Base-by-base conservation (phyloP, 805 yeast species). In the Cyberlindnera japonica region DNA sequence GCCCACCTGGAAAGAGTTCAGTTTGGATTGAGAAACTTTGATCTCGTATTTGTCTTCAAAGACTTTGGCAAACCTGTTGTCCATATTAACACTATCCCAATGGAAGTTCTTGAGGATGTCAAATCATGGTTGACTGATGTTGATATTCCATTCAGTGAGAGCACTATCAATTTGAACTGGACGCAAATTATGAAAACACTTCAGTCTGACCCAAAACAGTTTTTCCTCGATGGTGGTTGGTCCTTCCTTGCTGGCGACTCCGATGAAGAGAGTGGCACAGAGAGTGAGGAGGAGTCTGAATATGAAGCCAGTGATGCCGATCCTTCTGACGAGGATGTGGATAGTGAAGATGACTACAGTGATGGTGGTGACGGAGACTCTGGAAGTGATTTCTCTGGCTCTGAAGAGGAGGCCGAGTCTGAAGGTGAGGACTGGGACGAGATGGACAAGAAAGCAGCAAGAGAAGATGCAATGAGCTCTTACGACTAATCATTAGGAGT, bases 101-200 rank as follows among this genome's bases (percentile, higher is more conserved):
- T 89, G 77, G 95, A 85, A 55, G 74, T 84, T 39, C 68, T 93
- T 41, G 99, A 93, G 59, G 91, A 85, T 59, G 85, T 93, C 47
- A 93, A 91, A 63, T 88, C 87, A 37, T 93, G 99, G 99, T 71
- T 93, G 44, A 87, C 95, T n/a, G 95, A 93, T 61, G 95, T 93
- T 58, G 99, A 93, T 62, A 84, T 93, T 48, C 96, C 99, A 27
- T 81, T 75, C 68, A 84, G 90, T 58, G 96, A 89, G 56, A 96
- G 97, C 39, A 90, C 95, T 33, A 83, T 93, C 67, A 91, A 91
- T 68, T 79, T 93, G 76, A 89, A 88, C 67, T 93, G 99, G 99
- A 71, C 80, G 12, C 82, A 89, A 18, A 90, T 93, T 59, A 91
- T 93, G 96, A 91, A 89, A 66, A 88, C 97, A 0, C 79, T 91